These are phyloP conservation scores for Trypanosoma avium DNA, from an alignment of 208 protist genomes.

Conservation along the genomic window DNA sequence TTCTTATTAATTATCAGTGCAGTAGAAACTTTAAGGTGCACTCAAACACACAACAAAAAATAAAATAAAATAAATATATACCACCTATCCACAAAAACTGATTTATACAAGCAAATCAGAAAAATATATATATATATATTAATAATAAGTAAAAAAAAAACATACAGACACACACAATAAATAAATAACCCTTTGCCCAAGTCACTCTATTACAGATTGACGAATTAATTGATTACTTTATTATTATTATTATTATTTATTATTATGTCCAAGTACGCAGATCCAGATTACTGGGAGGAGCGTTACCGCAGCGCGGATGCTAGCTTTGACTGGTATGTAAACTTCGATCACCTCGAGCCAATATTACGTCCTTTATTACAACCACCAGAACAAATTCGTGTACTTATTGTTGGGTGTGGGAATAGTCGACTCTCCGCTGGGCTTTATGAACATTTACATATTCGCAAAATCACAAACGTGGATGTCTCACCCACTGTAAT, in stretches of 20 bases:
- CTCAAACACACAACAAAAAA: not conserved
- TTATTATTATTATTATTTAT: not conserved
- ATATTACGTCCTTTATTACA: constrained; percentile 73
- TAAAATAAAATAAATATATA: not conserved
- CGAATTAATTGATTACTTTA: too few species aligned
- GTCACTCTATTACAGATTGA: too few species aligned
- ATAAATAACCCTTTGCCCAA: too few species aligned
- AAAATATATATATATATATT: not conserved
- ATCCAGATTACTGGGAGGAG: constrained; percentile 92
- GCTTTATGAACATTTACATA: constrained; percentile 84
- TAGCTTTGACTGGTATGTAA: constrained; percentile 92
- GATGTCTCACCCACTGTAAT: constrained; percentile 90
- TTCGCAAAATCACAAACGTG: constrained; percentile 89
- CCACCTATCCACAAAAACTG: too few species aligned
- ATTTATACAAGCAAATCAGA: too few species aligned
- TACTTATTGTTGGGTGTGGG: constrained; percentile 88
- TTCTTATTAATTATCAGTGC: not conserved
- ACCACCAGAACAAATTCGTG: constrained; percentile 75
- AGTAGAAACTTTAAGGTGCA: not conserved
- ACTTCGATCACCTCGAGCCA: constrained; percentile 84
- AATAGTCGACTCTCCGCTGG: constrained; percentile 83
- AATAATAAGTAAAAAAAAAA: not conserved
- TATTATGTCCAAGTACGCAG: constrained; percentile 90
- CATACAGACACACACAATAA: not conserved
- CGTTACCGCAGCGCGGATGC: constrained; percentile 91